Base-by-base conservation (phyloP, 495 filamentous ascomycete genomes). In the Elaphomyces granulatus region DNA sequence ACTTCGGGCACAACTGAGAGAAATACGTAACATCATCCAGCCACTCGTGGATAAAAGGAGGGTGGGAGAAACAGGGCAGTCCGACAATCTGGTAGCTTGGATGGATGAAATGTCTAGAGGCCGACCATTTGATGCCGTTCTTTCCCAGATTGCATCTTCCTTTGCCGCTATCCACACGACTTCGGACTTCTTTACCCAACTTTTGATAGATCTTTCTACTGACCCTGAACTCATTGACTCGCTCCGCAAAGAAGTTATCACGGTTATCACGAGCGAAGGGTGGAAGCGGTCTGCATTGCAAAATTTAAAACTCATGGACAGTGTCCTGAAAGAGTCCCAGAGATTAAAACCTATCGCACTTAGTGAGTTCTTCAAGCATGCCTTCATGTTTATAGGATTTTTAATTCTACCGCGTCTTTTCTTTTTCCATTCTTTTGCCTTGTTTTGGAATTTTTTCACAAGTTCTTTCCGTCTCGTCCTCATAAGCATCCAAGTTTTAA, bases 91-190 rank as follows among this genome's bases (percentile, higher is more conserved):
- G 3, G 61, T 66, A 39, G 59, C 64, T 36, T 68, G 62, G 58
- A 43, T 57, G 34, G 41, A 46, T 4, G 54, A 64, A 15, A 23
- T 55, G 0, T 49, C 58, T 3, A 36, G n/a, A 4, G 51, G 41
- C 20, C 41, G 38, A 36, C 36, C 43, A 1, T 44, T 48, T 30
- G 46, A 65, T 20, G 23, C 40, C n/a, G 41, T 51, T 4, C 32
- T 39, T 9, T 36, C 38, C 1, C 63, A 67, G 34, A 42, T 67
- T 3, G 50, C 46, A 14, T 37, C 67, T 34, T 54, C 56, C 14
- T 9, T 70, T 37, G 64, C 63, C 0, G 60, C 63, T 6, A 67
- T 67, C 16, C 66, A 68, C 43, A 70, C 64, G 0, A 68, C 61
- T 1, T 58, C 64, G 1, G 57, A 59, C 31, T 26, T 61, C 33